phyloP scores from a whole-genome alignment of 345 rosid species.

The Gossypium sturtianum region DNA sequence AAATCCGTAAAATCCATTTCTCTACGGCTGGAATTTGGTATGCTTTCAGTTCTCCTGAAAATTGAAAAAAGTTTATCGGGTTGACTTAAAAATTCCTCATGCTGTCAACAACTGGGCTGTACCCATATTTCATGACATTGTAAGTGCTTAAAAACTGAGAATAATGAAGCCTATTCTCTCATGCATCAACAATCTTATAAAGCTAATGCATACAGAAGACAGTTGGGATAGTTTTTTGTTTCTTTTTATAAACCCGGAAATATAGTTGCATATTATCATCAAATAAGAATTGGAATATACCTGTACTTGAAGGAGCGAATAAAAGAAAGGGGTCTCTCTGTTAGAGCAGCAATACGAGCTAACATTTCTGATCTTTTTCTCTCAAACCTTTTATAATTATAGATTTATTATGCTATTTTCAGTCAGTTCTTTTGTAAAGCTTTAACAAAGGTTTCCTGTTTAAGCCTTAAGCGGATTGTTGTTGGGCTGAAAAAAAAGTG shows the following conservation, averaged over 20 bases:
- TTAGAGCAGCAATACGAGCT: neutral
- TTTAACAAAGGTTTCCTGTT: neutral
- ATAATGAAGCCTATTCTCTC: neutral
- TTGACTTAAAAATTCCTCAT: neutral
- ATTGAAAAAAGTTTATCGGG: neutral
- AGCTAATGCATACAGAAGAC: neutral
- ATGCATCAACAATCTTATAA: slow-evolving; percentile 2
- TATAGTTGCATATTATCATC: neutral
- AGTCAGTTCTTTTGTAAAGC: neutral
- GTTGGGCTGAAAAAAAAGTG: neutral
- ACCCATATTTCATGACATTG: neutral
- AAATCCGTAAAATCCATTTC: slow-evolving; percentile 40
- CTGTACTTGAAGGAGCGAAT: neutral
- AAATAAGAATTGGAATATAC: neutral
- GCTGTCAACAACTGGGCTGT: neutral
- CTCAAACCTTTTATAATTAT: neutral
- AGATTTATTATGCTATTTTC: neutral
- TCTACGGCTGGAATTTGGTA: slow-evolving; percentile 10
- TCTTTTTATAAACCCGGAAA: neutral
- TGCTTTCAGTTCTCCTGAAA: slow-evolving; percentile 18
- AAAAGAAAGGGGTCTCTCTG: slow-evolving; percentile 3
- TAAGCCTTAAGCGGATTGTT: neutral
- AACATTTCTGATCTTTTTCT: neutral
- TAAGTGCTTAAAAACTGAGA: neutral
- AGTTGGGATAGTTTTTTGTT: no score